Base-by-base conservation (phyloP, 2,329 filamentous ascomycete species). In the Aaosphaeria pasadenensis region DNA sequence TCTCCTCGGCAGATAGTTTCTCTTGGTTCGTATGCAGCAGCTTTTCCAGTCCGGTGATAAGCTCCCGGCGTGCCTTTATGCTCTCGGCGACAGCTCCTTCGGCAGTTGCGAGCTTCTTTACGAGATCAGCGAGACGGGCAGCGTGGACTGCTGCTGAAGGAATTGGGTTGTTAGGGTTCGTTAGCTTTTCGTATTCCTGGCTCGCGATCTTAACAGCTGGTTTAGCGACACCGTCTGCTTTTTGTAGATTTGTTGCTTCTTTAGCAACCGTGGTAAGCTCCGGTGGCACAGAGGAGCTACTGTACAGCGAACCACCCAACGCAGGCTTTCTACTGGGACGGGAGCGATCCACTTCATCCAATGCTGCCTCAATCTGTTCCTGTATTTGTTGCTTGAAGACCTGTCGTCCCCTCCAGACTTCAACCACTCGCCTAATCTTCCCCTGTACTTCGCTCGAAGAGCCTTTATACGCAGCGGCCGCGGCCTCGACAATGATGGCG, bases 91-190 rank as follows among this genome's bases (percentile, higher is more conserved):
- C 88, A 0, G 92, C 91, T 46, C 84, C 89, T 71, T 99, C 91
- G 4, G 94, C 94, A 54, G 83, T 89, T 17, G 90, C 89, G 13
- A 99, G 80, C 5, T 85, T 88, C 74, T 94, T 96, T 46, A 97
- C 80, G n/a, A 99, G 78, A 3, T 89, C 88, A 55, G 89, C 91
- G 6, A 99, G 81, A 30, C 90, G 87, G 11, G 92, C 92, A 2
- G 94, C 94, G 64, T 95, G 89, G 17, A 99, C 91, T 1, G 94
- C 91, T 0, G 91, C 86, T 0, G 90, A 87, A 0, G 92, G 90
- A 1, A 86, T 76, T 1, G 82, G 76, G 0, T 80, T 81, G 30
- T 78, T 77, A 0, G 90, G 82, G 58, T 91, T 88, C 46, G 85
- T 88, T 63, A 95, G 79, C 69, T 92, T 95, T 44, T 87, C 83